Conservation (phyloP, 73 alveolate genomes). For the Paramecium biaurelia region DNA sequence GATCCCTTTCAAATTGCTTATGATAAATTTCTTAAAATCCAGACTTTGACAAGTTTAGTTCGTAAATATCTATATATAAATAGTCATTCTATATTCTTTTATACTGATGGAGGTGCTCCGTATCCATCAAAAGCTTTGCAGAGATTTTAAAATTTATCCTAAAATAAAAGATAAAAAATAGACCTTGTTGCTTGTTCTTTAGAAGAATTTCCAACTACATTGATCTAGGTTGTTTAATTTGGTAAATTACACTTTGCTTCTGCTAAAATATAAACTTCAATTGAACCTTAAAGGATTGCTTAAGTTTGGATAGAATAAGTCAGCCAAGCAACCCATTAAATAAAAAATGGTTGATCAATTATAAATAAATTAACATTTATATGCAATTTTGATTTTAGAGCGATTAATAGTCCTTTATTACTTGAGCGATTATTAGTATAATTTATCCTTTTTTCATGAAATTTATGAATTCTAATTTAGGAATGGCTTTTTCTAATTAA, state of each 20-base stretch:
- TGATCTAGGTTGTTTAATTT: neutral
- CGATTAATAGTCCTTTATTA: no score
- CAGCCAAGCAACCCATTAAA: neutral
- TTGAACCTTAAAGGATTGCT: neutral
- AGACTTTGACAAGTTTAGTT: neutral
- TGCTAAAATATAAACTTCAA: neutral
- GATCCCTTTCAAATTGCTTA: neutral
- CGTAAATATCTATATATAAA: neutral
- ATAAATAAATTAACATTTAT: neutral
- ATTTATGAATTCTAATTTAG: no score
- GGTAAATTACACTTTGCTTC: neutral
- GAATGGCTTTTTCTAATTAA: no score
- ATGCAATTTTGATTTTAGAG: no score
- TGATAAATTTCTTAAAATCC: neutral
- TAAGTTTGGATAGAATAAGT: neutral
- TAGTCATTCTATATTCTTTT: neutral
- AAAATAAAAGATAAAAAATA: neutral
- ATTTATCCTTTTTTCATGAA: no score
- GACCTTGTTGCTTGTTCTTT: neutral
- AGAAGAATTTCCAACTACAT: neutral
- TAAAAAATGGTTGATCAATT: neutral
- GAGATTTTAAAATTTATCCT: neutral
- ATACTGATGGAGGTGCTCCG: neutral
- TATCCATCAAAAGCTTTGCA: neutral
- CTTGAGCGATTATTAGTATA: no score